Percentiles rank a stretch among this genome's conserved stretches.
These are phyloP conservation scores for Solanum chiquidenum DNA, from an alignment of 257 asterid species.

Conservation along the genomic window DNA sequence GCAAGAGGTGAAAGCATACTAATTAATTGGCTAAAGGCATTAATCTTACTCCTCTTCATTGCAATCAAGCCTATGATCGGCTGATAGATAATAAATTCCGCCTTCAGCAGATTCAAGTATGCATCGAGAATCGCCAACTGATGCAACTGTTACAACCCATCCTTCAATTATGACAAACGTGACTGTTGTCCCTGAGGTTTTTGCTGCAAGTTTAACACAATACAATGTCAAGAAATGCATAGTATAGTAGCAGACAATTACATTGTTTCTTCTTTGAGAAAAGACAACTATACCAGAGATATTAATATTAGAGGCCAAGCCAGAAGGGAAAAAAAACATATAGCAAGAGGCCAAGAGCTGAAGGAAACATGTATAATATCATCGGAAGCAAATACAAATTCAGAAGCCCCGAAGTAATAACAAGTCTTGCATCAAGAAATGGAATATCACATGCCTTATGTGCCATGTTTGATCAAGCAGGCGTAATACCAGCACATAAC, in stretches of 20 bases:
- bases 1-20: background rate
- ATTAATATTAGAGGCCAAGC: background rate
- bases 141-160: conserved; percentile 90
- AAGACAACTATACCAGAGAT: background rate
- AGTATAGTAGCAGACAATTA: background rate
- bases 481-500: background rate
- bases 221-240: conserved; percentile 13
- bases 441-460: background rate
- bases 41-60: conserved; percentile 83
- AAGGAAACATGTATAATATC: background rate
- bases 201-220: conserved; percentile 39
- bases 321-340: background rate
- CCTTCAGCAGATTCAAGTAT: conserved; percentile 95
- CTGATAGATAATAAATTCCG: conserved; percentile 67
- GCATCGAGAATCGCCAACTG: conserved; percentile 97
- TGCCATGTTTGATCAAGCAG: background rate
- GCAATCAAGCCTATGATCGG: conserved; percentile 95
- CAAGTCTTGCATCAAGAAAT: background rate
- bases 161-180: conserved; percentile 92
- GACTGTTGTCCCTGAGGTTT: conserved; percentile 93
- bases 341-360: background rate
- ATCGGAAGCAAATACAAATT: background rate
- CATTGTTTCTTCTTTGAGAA: background rate
- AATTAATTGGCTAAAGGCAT: background rate
- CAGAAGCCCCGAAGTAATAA: background rate